Evolutionary conservation across 2,329 filamentous ascomycete genomes (phyloP), one percentile per base, ranked within the genome.

Genomic region (Emmonsiellopsis sp.): DNA sequence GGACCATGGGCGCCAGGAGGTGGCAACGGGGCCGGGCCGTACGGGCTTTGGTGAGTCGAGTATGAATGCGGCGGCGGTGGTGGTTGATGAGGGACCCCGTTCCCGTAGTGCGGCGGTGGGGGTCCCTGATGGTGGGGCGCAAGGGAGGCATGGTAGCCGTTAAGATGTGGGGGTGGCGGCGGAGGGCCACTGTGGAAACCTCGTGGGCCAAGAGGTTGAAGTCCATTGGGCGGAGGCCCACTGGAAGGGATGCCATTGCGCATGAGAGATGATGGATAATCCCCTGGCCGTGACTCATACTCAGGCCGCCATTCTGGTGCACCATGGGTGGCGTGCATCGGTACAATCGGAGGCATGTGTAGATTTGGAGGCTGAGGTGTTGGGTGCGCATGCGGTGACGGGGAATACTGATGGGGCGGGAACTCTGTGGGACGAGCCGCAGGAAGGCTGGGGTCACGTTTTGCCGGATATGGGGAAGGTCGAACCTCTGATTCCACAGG

Each of bases 101-200:
- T 65, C 17, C 65, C 46, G 52, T 66, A 68, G 53, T 67, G 65
- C 10, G 65, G 63, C 34, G 63, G 58, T 3, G 58, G 55, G 31
- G 59, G 57, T 27, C 55, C 54, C 27, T 60, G 58, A 34, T 65
- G 67, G 42, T 65, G 66, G 42, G 57, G 55, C 17, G 66, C 60
- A 40, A 66, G 61, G 21, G 65, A 58, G 40, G 66, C 62, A 37
- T 62, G 61, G 54, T 66, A 77, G 37, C 78, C 76, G 60, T 81
- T 83, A 45, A 78, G 72, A 39, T 77, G 76, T 36, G 76, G 74
- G 17, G 76, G 68, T 11, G 73, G 72, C 17, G 77, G 75, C 52
- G 76, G 73, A 27, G 77, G 75, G 53, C 76, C 73, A 70, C 34
- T 71, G 66, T 56, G 73, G 71, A 49, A 70, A 61, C 48, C 59